phyloP scores from a whole-genome alignment of 768 basidiomycete genomes.

The Epithele typhae region DNA sequence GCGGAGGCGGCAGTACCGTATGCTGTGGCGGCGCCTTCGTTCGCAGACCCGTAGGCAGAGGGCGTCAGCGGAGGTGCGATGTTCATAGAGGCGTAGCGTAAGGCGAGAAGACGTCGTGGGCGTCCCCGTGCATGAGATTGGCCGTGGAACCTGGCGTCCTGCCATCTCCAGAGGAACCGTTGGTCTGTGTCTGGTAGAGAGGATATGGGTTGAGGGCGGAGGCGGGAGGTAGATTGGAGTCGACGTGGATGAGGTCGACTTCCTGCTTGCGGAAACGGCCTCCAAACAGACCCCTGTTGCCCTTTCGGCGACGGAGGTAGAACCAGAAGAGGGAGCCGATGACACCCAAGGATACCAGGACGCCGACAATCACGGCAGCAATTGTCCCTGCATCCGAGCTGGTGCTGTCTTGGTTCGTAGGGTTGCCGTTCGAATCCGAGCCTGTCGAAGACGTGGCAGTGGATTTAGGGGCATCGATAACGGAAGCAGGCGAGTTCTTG shows the following conservation, averaged over 20 bases:
- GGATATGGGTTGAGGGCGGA: conserved; percentile 14
- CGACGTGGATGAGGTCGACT: conserved; percentile 12
- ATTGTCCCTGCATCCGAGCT: conserved; percentile 15
- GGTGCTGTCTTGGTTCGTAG: conserved; percentile 39
- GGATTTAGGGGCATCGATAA: conserved; percentile 12
- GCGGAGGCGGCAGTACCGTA: no score
- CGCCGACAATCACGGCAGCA: conserved; percentile 19
- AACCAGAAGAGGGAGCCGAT: conserved; percentile 18
- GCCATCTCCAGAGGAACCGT: not conserved
- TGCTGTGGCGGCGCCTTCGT: no score
- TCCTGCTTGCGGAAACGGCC: conserved; percentile 9
- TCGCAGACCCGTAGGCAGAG: no score
- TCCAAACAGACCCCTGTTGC: not conserved
- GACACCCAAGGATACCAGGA: conserved; percentile 17
- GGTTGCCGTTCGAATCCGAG: conserved; percentile 51
- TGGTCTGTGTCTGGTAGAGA: conserved; percentile 6
- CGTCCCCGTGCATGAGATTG: conserved; percentile 2
- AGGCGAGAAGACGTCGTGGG: no score
- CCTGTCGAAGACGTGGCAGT: conserved; percentile 16
- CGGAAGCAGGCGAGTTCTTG: conserved; percentile 19
- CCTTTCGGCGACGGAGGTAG: conserved; percentile 15
- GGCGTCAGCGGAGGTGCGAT: no score
- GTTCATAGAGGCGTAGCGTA: not conserved
- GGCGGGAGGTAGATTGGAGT: conserved; percentile 5
- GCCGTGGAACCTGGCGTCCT: conserved; percentile 6